Conservation (phyloP, 768 basidiomycete genomes). For the Pisolithus microcarpus region DNA sequence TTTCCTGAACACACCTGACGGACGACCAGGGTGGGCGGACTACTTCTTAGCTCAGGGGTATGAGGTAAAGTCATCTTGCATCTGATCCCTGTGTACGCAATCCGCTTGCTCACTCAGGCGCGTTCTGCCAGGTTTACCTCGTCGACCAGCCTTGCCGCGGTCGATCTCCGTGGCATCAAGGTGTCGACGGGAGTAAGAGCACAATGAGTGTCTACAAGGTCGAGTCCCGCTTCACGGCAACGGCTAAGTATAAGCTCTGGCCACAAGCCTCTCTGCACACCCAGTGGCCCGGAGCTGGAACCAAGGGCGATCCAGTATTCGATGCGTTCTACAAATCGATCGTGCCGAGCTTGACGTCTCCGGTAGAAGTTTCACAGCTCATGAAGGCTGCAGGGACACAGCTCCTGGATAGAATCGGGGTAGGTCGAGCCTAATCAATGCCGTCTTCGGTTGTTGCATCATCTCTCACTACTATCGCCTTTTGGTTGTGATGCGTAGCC, state of each 20-base stretch:
- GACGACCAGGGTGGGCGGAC: slow-evolving; percentile 50
- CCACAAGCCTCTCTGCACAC: slow-evolving; percentile 40
- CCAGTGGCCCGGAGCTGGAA: slow-evolving; percentile 50
- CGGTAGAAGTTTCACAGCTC: slow-evolving; percentile 31
- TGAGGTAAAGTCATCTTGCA: slow-evolving; percentile 28
- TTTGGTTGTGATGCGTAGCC: slow-evolving; percentile 25
- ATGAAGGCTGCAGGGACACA: slow-evolving; percentile 35
- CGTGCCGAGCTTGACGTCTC: slow-evolving; percentile 33
- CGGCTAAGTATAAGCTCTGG: slow-evolving; percentile 36
- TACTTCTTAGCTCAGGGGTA: slow-evolving; percentile 45
- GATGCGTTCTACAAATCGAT: slow-evolving; percentile 40
- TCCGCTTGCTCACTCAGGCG: not conserved
- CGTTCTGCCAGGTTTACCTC: slow-evolving; percentile 31
- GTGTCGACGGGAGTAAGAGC: slow-evolving; percentile 31
- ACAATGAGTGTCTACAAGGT: slow-evolving; percentile 24
- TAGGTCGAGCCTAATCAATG: slow-evolving; percentile 19
- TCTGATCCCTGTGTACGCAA: not conserved
- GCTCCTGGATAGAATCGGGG: slow-evolving; percentile 42
- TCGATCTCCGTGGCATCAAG: slow-evolving; percentile 38
- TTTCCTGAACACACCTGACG: slow-evolving; percentile 49
- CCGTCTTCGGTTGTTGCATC: slow-evolving; percentile 1
- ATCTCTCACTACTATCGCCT: too few species aligned
- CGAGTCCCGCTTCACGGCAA: slow-evolving; percentile 40
- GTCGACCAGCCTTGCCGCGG: slow-evolving; percentile 42
- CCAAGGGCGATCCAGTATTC: slow-evolving; percentile 37